Evolutionary conservation across 495 filamentous ascomycete species (phyloP).

Genomic region (Friedmanniomyces endolithicus): DNA sequence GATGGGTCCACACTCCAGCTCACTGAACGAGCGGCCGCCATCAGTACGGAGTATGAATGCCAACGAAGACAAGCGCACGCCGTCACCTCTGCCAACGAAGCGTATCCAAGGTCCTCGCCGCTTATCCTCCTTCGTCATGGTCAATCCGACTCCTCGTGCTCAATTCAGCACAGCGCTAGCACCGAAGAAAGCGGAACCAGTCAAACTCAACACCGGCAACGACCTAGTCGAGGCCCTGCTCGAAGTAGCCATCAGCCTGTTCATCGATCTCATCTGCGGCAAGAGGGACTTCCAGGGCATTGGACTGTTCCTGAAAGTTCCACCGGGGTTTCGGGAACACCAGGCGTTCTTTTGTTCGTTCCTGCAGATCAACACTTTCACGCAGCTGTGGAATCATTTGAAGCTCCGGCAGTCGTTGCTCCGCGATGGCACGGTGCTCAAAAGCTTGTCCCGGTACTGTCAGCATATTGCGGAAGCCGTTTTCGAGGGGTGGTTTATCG

Average conservation of each 20-base stretch:
- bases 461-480: slow-evolving; percentile 75
- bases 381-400: slow-evolving; percentile 54
- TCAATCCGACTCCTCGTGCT: slow-evolving; percentile 52
- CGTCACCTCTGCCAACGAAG: slow-evolving; percentile 35
- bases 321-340: slow-evolving; percentile 83
- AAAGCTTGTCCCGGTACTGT: slow-evolving; percentile 69
- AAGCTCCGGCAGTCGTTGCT: slow-evolving; percentile 58
- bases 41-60: slow-evolving; percentile 60
- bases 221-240: slow-evolving; percentile 61
- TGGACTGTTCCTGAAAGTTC: slow-evolving; percentile 75
- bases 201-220: slow-evolving; percentile 45
- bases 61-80: slow-evolving; percentile 25
- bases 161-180: slow-evolving; percentile 51
- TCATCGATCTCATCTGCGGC: slow-evolving; percentile 66
- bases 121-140: slow-evolving; percentile 78
- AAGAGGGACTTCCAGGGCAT: slow-evolving; percentile 87
- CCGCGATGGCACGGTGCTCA: slow-evolving; percentile 70
- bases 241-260: slow-evolving; percentile 62
- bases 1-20: slow-evolving; percentile 57
- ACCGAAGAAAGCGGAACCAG: slow-evolving; percentile 39
- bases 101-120: slow-evolving; percentile 50
- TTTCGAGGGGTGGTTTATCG: slow-evolving; percentile 90
- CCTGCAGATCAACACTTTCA: slow-evolving; percentile 61
- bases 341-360: slow-evolving; percentile 93
- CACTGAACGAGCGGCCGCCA: slow-evolving; percentile 39